Percentiles rank a stretch among this genome's conserved stretches.
Evolutionary conservation across 768 basidiomycete species (phyloP).

Genomic region (Pholiota conissans): DNA sequence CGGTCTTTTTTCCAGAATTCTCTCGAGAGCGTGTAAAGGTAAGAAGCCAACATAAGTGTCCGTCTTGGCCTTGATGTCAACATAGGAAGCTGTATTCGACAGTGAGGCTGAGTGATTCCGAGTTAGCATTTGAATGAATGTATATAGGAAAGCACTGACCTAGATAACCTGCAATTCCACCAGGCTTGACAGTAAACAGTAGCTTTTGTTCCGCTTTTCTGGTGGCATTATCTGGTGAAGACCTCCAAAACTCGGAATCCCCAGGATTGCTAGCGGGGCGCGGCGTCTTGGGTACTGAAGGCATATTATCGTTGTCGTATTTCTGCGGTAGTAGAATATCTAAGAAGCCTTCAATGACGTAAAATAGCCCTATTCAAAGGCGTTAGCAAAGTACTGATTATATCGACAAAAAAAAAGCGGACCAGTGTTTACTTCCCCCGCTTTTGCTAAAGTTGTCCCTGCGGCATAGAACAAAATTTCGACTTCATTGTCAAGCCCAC

Average conservation of each 20-base stretch:
- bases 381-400: conserved; percentile 8
- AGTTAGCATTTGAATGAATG: conserved; percentile 3
- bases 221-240: conserved; percentile 30
- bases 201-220: conserved; percentile 54
- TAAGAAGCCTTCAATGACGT: conserved; percentile 93
- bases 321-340: conserved; percentile 81
- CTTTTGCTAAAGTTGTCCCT: conserved; percentile 82
- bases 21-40: conserved; percentile 83
- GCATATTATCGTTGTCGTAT: conserved; percentile 22
- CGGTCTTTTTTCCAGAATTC: conserved; percentile 89
- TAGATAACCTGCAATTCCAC: conserved; percentile 96
- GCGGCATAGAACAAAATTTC: conserved; percentile 93
- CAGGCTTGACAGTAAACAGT: conserved; percentile 94
- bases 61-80: conserved; percentile 95
- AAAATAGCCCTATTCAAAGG: conserved; percentile 67
- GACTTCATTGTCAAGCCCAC: conserved; percentile 92
- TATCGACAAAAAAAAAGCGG: conserved; percentile 12
- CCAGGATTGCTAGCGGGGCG: conserved; percentile 12
- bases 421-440: conserved; percentile 90
- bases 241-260: conserved; percentile 38
- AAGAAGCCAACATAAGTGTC: conserved; percentile 98
- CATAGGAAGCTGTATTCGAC: conserved; percentile 90
- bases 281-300: conserved; percentile 17
- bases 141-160: conserved; percentile 41
- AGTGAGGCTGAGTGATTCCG: conserved; percentile 63